Base-by-base conservation (phyloP, 2,329 filamentous ascomycete genomes). In the Beauveria brongniartii region DNA sequence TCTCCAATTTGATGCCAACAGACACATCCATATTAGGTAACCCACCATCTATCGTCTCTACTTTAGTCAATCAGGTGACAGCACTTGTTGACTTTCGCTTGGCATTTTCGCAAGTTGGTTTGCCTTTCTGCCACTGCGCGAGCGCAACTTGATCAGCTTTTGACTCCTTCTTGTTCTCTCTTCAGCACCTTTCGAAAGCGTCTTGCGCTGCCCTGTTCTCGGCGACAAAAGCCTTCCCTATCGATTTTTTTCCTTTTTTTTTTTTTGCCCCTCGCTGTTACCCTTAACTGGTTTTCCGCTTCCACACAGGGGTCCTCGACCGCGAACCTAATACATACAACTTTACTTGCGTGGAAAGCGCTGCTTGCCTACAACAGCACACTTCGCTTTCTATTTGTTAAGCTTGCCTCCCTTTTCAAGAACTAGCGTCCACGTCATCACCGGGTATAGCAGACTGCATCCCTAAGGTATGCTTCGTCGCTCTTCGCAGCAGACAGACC, bases 71-170 rank as follows among this genome's bases (percentile, higher is more conserved):
- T 61, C 59, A 61, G 53, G 53, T 56, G 59, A 61, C 52, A 20
- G 34, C 44, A 46, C 59, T 56, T 61, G 59, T 61, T 61, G 59
- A 61, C 52, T 61, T 56, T n/a, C 41, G 18, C 43, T 24, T 30
- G 18, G 24, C 52, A 40, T 34, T 41, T 56, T 30, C 51, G 18
- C 58, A 54, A 40, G 9, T 10, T 16, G 30, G 4, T 55, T 44
- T 18, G 43, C 12, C 34, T 50, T n/a, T 48, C 51, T 43, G 24
- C 41, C 24, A 50, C 30, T 55, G 43, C 58, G 34, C 51, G 51
- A 48, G 41, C 50, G 51, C 57, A 40, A 54, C 50, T 60, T 48
- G 7, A 22, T 43, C 50, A 48, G 48, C 40, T 40, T 61, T 24
- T n/a, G 1, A n/a, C 30, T 43, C 24, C 18, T 6, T 48, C 9